Evolutionary conservation across 108 stramenopile species (phyloP).

Genomic region (Nitzschia inconspicua): DNA sequence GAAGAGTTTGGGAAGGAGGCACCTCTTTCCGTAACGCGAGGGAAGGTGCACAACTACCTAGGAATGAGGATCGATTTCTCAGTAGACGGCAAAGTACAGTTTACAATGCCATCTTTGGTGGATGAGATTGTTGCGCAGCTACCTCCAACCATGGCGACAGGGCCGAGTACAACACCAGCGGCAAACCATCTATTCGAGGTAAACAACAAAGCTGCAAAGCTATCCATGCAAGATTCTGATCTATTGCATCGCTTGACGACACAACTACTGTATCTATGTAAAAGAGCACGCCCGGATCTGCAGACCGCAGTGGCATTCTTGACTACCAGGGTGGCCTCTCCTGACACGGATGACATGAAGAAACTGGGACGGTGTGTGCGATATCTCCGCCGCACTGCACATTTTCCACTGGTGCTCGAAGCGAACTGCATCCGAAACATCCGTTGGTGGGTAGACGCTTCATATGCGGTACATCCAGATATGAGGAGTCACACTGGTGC

Average conservation of each 20-base stretch:
- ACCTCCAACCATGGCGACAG: not conserved
- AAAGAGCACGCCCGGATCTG: slow-evolving; percentile 39
- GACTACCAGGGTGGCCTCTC: slow-evolving; percentile 33
- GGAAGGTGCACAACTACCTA: slow-evolving; percentile 39
- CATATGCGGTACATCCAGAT: slow-evolving; percentile 29
- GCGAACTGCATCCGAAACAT: slow-evolving; percentile 1
- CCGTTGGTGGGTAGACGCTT: slow-evolving; percentile 29
- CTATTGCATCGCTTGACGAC: slow-evolving; percentile 9
- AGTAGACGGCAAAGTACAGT: slow-evolving; percentile 8
- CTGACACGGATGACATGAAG: slow-evolving; percentile 43
- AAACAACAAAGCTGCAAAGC: slow-evolving; percentile 9
- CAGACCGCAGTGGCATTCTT: slow-evolving; percentile 42
- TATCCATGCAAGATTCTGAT: not conserved
- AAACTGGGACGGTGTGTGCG: slow-evolving; percentile 35
- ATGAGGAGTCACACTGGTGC: slow-evolving; percentile 24
- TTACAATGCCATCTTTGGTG: slow-evolving; percentile 18
- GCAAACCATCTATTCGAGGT: slow-evolving; percentile 31
- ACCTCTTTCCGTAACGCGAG: slow-evolving; percentile 22
- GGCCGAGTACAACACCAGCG: slow-evolving; percentile 29
- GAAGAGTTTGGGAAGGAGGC: slow-evolving; percentile 9
- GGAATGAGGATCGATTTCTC: slow-evolving; percentile 37
- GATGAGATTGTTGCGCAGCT: slow-evolving; percentile 5
- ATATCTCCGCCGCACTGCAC: slow-evolving; percentile 32
- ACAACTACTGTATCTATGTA: slow-evolving; percentile 30
- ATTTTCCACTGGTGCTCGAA: slow-evolving; percentile 19